A percentile compares a stretch with the other conserved stretches of the same genome.
These are phyloP conservation scores for Hypoxylon cercidicola DNA, from an alignment of 495 filamentous ascomycete genomes.

Conservation along the genomic window DNA sequence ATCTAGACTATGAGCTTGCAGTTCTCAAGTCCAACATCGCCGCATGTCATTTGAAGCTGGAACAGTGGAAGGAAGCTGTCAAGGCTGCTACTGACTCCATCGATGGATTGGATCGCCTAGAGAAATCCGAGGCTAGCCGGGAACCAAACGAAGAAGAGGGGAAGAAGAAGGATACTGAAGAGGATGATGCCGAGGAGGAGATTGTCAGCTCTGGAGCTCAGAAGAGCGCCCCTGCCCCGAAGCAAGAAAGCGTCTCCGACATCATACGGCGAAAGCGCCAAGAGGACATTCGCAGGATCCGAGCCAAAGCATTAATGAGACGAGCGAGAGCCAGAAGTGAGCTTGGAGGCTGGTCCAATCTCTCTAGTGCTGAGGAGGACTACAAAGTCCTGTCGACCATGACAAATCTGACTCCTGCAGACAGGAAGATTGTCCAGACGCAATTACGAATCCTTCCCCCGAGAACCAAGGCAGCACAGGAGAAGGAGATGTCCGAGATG, in stretches of 20 bases:
- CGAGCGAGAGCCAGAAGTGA: slow-evolving; percentile 80
- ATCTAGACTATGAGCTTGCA: slow-evolving; percentile 90
- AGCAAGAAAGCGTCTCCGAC: slow-evolving; percentile 52
- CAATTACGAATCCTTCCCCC: slow-evolving; percentile 72
- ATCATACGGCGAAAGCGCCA: slow-evolving; percentile 50
- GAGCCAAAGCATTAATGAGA: slow-evolving; percentile 85
- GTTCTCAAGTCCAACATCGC: slow-evolving; percentile 88
- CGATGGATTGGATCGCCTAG: slow-evolving; percentile 73
- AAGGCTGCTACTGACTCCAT: slow-evolving; percentile 77
- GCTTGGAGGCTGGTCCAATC: slow-evolving; percentile 77
- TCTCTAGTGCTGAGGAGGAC: slow-evolving; percentile 85
- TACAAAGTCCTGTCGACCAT: slow-evolving; percentile 69
- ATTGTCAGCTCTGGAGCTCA: slow-evolving; percentile 63
- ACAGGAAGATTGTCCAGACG: slow-evolving; percentile 71
- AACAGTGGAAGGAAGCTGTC: slow-evolving; percentile 86
- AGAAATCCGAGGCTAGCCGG: slow-evolving; percentile 36
- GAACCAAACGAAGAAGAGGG: slow-evolving; percentile 34
- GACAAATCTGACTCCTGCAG: slow-evolving; percentile 67
- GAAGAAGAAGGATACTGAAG: slow-evolving; percentile 62
- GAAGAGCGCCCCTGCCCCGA: slow-evolving; percentile 55
- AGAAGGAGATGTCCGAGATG: slow-evolving; percentile 92
- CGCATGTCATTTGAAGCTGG: slow-evolving; percentile 88
- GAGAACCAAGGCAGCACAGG: slow-evolving; percentile 76
- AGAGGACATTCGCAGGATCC: slow-evolving; percentile 78
- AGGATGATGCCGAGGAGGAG: slow-evolving; percentile 68